These are phyloP conservation scores for Hippophae rhamnoides DNA, from an alignment of 306 rosid genomes.

Conservation along the genomic window DNA sequence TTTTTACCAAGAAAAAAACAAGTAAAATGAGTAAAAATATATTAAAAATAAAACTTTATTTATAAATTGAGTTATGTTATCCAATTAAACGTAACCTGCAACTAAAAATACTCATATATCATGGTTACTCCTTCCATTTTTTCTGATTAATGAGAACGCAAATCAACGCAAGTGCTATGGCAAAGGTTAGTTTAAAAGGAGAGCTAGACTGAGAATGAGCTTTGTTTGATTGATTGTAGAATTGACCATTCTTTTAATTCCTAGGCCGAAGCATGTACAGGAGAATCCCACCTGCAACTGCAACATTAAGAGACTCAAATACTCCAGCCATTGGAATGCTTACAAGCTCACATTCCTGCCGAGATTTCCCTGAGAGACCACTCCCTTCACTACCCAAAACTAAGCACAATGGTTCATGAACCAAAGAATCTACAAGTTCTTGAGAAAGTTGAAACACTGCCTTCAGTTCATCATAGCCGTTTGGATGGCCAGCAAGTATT, in stretches of 20 bases:
- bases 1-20: too few relatives aligned
- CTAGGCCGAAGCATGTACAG: conserved; percentile 58
- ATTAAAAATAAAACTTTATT: too few relatives aligned
- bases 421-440: conserved; percentile 39
- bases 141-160: too few relatives aligned
- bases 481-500: conserved; percentile 76
- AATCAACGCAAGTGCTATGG: too few relatives aligned
- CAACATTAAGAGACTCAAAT: conserved; percentile 86
- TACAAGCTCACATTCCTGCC: conserved; percentile 57
- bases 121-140: too few relatives aligned
- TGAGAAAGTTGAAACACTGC: conserved; percentile 39
- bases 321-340: conserved; percentile 88
- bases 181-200: neutral
- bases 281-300: conserved; percentile 98
- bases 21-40: too few relatives aligned
- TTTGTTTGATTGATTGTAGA: neutral
- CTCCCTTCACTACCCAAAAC: conserved; percentile 90
- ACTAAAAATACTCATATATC: too few relatives aligned
- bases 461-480: conserved; percentile 32
- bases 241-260: conserved; percentile 2
- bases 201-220: neutral
- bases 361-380: conserved; percentile 65
- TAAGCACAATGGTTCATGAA: conserved; percentile 50
- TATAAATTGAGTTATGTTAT: too few relatives aligned
- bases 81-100: too few relatives aligned